Base-by-base conservation (phyloP, 2,329 filamentous ascomycete species). In the Biscogniauxia mediterranea region DNA sequence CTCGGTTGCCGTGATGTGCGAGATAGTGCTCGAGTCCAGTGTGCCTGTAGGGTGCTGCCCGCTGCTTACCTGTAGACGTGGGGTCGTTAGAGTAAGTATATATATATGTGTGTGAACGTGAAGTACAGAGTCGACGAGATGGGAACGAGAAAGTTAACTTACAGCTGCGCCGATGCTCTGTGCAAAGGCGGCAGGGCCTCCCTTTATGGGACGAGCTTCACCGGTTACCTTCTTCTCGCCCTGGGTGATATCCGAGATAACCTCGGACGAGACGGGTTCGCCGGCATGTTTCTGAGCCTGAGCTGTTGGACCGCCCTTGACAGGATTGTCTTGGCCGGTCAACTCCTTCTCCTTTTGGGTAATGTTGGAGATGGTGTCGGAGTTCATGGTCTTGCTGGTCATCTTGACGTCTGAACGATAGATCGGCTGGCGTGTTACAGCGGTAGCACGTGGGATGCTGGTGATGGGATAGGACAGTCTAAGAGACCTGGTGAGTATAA, bases 221-320 rank as follows among this genome's bases (percentile, higher is more conserved):
- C 75, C 74, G 0, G 76, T 78, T 51, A 79, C 68, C 2, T 64
- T 70, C 52, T 73, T 72, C 69, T 79, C 77, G 32, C 76, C 77
- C 42, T 74, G 67, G 32, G 74, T 74, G 57, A 79, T 77, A 63
- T 78, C 76, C 57, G 74, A 73, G 17, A 79, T 65, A 55, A 75
- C 71, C 38, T 73, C 54, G 1, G 68, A 54, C 5, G 69, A 74
- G 51, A 79, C 60, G 5, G 60, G 56, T 52, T 74, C 57, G 46
- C 66, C 66, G 42, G 65, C 66, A 57, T 79, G 76, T 26, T 72
- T 70, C 61, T 79, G 77, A 28, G 26, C 26, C 8, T 28, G 26
- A 8, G 26, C 26, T 8, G 26, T 28, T 28, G 26, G 26, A 8
- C 26, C 26, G 26, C 26, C 26, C 26, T 28, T 28, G 26, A 28